Base-by-base conservation (phyloP, 2,329 filamentous ascomycete species). In the Colletotrichum brevisporum region DNA sequence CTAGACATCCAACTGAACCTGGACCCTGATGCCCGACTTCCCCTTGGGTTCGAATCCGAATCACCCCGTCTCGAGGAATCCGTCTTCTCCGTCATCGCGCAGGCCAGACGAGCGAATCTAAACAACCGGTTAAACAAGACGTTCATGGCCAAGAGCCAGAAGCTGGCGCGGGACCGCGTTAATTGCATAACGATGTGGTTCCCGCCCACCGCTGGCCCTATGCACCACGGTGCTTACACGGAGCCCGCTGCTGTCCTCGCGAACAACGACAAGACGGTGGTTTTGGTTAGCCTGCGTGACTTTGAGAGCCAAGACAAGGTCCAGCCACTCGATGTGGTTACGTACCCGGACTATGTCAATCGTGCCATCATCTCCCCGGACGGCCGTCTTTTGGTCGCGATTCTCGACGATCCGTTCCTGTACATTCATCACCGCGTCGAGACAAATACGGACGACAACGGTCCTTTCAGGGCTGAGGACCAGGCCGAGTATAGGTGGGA, bases 301-400 rank as follows among this genome's bases (percentile, higher is more conserved):
- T 88, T 90, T 59, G 80, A 82, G 4, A 75, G 75, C 41, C 77
- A 78, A 52, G 79, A 82, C 16, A 79, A 79, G 55, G 78, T 80
- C 15, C 85, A 92, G 69, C 85, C 92, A 43, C 81, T 97, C 24
- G 90, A 93, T 63, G 86, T 90, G 51, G 83, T 98, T 61, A 86
- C 88, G 4, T 91, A 97, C 72, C 91, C 93, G 5, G 92, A 95
- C 76, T 92, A 91, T 72, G 95, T 98, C 83, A 99, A 99, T 75
- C 94, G 97, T 76, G 94, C 95, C 41, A 89, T 95, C n/a, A 91
- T 99, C 60, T 98, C 95, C 6, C 96, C 95, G 0, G 92, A 98
- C 77, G 95, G 95, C 1, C 88, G 86, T 21, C 82, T 95, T 12
- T 85, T 98, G 21, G 87, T 95, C 6, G 93, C 94, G 2, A 93